Evolutionary conservation across 2,329 filamentous ascomycete genomes (phyloP).

Genomic region (Curvularia sp.): DNA sequence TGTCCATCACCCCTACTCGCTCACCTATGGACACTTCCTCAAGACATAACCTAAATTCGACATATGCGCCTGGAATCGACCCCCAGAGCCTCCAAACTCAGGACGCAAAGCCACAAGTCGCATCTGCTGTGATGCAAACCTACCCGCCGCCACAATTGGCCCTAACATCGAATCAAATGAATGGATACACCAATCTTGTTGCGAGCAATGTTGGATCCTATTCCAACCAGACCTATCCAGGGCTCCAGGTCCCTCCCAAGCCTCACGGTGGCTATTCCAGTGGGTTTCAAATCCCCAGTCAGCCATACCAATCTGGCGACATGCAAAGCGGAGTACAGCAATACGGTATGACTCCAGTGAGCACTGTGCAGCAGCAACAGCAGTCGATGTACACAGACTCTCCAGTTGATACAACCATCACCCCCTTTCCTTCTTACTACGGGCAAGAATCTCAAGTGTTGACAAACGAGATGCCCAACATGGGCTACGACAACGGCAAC

Average conservation of each 20-base stretch:
- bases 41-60: conserved; percentile 40
- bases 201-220: conserved; percentile 28
- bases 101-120: conserved; percentile 28
- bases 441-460: conserved; percentile 41
- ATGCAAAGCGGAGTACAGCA: conserved; percentile 33
- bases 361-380: conserved; percentile 39
- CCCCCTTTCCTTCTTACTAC: conserved; percentile 42
- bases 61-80: conserved; percentile 43
- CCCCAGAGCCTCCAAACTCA: conserved; percentile 38
- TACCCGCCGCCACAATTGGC: conserved; percentile 50
- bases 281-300: conserved; percentile 39
- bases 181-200: conserved; percentile 32
- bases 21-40: conserved; percentile 43
- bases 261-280: conserved; percentile 39
- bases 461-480: conserved; percentile 29
- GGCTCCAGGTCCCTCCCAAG: conserved; percentile 41
- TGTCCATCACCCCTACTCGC: conserved; percentile 36
- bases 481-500: conserved; percentile 38
- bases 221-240: conserved; percentile 45
- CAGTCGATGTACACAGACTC: conserved; percentile 46
- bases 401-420: conserved; percentile 45
- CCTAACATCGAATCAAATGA: conserved; percentile 28
- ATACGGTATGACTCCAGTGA: conserved; percentile 40
- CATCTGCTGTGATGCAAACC: conserved; percentile 45
- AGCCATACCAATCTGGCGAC: conserved; percentile 36